phyloP scores from a whole-genome alignment of 306 rosid species.

The Lablab purpureus region DNA sequence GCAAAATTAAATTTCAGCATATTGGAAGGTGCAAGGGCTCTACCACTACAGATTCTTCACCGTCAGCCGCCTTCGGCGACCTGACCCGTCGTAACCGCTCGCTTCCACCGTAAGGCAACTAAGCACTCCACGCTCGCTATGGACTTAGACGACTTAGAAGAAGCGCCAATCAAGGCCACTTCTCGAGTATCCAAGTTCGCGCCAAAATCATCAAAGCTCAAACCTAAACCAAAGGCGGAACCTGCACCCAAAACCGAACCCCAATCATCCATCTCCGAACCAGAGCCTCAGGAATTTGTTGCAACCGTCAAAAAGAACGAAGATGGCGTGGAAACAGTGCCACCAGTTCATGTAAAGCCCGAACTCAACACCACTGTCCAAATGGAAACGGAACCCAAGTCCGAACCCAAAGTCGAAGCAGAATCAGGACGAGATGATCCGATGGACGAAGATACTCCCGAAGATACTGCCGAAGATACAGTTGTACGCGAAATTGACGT shows the following conservation, averaged over 20 bases:
- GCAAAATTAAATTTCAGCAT: not conserved
- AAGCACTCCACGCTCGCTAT: slow-evolving; percentile 33
- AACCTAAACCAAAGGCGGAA: slow-evolving; percentile 54
- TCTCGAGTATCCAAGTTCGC: slow-evolving; percentile 69
- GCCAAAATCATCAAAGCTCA: slow-evolving; percentile 70
- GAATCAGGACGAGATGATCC: slow-evolving; percentile 49
- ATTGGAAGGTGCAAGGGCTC: too few species aligned
- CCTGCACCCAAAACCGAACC: slow-evolving; percentile 48
- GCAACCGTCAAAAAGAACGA: slow-evolving; percentile 43
- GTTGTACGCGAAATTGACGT: slow-evolving; percentile 92
- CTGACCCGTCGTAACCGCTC: not conserved
- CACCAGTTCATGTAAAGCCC: slow-evolving; percentile 13
- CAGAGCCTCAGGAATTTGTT: slow-evolving; percentile 50
- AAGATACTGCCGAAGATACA: slow-evolving; percentile 60
- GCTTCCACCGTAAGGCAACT: not conserved
- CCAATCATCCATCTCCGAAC: slow-evolving; percentile 41
- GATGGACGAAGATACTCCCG: slow-evolving; percentile 62
- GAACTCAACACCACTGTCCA: slow-evolving; percentile 53
- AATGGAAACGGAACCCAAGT: slow-evolving; percentile 53
- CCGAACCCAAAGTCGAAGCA: slow-evolving; percentile 48
- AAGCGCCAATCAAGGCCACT: slow-evolving; percentile 49
- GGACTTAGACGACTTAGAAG: slow-evolving; percentile 85
- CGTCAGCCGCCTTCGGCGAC: not conserved
- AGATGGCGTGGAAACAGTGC: slow-evolving; percentile 34
- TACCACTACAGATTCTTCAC: not conserved